Base-by-base conservation (phyloP, 305 asterid species). In the Fraxinus dipetala region DNA sequence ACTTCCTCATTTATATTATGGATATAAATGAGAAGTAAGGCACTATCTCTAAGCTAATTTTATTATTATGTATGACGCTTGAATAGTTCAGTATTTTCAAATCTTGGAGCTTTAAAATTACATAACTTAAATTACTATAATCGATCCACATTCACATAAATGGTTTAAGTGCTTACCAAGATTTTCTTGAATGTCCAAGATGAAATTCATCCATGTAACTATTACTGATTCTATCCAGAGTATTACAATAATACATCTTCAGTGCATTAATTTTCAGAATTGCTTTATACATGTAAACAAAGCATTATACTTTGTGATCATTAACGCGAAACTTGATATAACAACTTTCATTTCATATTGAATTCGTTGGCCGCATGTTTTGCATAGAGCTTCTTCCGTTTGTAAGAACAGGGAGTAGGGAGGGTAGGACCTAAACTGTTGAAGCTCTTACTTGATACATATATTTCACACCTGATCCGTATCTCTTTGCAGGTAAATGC, bases 401-500 rank as follows among this genome's bases (percentile, higher is more conserved):
- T 6, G 26, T 56, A 56, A 48, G 61, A 51, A 18, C 67, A 56
- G 28, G 28, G 67, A 56, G 28, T 61, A n/a, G 26, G 65, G 65
- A 54, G 26, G 65, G 65, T n/a, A n/a, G 65, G 26, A 18, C 65
- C 65, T 18, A 5, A 16, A 51, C 61, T 51, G 73, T 65, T 14
- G 70, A 13, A 48, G 28, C 1, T 65, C 35, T 9, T 24, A 65
- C 73, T 10, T 3, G 18, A 13, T 65, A 4, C 72, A 7, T 9
- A 22, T 61, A 61, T 22, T 65, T 26, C 73, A 65, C 73, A 10
- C 35, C 31, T 61, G 70, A 61, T 65, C 9, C 79, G 9, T 56
- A 24, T 86, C 83, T 9, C 75, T 72, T 63, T 88, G 89, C 94
- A 92, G 97, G 80, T 83, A 18, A 90, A 67, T 83, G 91, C 86